Percentiles rank a stretch among this genome's conserved stretches.
phyloP scores from a whole-genome alignment of 1,284 basidiomycete species.

The Sphaerobolus stellatus region DNA sequence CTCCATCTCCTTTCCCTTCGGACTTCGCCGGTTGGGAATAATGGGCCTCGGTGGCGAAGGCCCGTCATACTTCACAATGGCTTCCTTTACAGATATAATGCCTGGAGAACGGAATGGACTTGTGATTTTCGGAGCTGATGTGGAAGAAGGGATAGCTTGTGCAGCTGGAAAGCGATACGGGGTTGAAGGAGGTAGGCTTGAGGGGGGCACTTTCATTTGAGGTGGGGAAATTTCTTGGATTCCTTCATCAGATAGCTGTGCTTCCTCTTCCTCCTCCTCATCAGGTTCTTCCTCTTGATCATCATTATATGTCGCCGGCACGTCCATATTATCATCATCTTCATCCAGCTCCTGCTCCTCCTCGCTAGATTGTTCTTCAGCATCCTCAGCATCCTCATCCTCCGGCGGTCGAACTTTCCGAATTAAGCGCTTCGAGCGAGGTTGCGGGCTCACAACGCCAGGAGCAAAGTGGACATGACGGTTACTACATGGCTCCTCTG shows the following conservation, averaged over 20 bases:
- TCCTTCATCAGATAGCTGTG: too few species aligned
- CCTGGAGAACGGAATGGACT: conserved; percentile 27
- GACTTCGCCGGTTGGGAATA: conserved; percentile 32
- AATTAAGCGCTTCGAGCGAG: conserved; percentile 2
- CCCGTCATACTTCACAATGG: conserved; percentile 41
- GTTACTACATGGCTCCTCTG: conserved; percentile 44
- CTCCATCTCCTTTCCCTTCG: conserved; percentile 12
- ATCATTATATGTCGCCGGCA: too few species aligned
- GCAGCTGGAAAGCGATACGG: neutral
- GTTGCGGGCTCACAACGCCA: conserved; percentile 17
- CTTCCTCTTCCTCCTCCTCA: too few species aligned
- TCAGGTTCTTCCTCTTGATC: too few species aligned
- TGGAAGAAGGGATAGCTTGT: neutral
- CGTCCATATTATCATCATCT: too few species aligned
- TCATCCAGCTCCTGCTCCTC: too few species aligned
- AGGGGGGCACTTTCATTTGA: too few species aligned
- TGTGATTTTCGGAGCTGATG: neutral
- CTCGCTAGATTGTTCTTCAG: too few species aligned
- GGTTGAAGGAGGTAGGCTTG: neutral
- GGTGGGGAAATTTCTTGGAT: too few species aligned
- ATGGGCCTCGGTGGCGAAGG: conserved; percentile 32
- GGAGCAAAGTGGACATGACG: conserved; percentile 42
- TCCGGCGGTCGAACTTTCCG: too few species aligned
- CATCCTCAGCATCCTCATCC: too few species aligned
- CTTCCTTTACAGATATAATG: conserved; percentile 42